Evolutionary conservation across 2,329 filamentous ascomycete species (phyloP), one percentile per base, ranked within the genome.

Genomic region (Cylindrodendrum hubeiense): DNA sequence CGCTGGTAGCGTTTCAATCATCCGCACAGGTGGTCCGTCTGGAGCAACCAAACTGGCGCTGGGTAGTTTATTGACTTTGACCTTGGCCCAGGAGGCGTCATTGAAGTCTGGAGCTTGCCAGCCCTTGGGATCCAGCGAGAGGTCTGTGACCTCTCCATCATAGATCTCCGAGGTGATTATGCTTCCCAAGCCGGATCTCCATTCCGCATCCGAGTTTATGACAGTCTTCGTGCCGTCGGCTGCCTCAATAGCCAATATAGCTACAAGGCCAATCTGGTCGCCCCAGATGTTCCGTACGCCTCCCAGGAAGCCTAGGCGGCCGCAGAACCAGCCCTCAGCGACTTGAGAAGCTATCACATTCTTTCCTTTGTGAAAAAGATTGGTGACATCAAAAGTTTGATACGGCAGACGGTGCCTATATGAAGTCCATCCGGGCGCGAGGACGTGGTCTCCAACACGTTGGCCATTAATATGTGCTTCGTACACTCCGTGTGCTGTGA

Each of bases 371-470:
- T 69, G 73, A 1, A 87, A 61, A 0, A 83, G 74, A 2, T 75
- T 62, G 0, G 79, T 81, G 2, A 88, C 82, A 67, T 89, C 85
- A 65, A 83, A 85, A 0, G 81, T 84, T 64, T 88, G 81, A 61
- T 88, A 89, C 1, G 79, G 75, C n/a, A 84, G 79, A 2, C 85
- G 77, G 58, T 82, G 74, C 0, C 80, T 74, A 66, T 88, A 88
- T 13, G 79, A 80, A 44, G 82, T 81, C 83, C 84, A 87, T 0
- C 85, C 85, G 0, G 85, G 85, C 37, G 84, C 82, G 51, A 86
- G 76, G 12, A 79, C 76, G 6, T 75, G 62, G 50, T 80, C 78
- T 0, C 80, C 80, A 8, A 85, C 79, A 9, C 72, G 68, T 0
- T 73, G 62, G 0, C 82, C 83, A 53, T 87, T 86, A 66, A 87